phyloP scores from a whole-genome alignment of 2,329 filamentous ascomycete genomes.

The Aspergillus sp. region DNA sequence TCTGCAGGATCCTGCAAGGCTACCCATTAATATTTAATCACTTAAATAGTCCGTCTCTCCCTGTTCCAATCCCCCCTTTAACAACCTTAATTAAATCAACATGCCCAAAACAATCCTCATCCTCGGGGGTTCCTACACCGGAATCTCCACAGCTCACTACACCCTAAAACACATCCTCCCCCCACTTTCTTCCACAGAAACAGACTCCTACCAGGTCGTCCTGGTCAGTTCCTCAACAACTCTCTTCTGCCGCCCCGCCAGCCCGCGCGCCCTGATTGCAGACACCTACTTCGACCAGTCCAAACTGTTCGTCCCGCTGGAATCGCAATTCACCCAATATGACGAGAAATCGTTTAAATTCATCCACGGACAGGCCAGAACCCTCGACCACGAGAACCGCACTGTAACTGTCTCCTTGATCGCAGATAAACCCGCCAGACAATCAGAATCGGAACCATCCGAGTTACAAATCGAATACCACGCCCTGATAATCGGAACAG shows the following conservation, averaged over 20 bases:
- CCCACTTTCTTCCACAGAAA: constrained; percentile 32
- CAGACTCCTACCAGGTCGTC: constrained; percentile 39
- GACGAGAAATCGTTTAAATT: constrained; percentile 38
- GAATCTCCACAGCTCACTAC: constrained; percentile 54
- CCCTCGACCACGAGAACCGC: constrained; percentile 19
- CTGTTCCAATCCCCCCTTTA: no score
- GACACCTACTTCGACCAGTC: constrained; percentile 45
- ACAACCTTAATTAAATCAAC: no score
- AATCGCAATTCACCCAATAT: constrained; percentile 43
- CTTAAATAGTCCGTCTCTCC: no score
- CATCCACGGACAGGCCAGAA: constrained; percentile 41
- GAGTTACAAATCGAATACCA: constrained; percentile 35
- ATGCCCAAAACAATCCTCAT: constrained; percentile 42
- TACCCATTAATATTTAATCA: no score
- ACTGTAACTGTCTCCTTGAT: constrained; percentile 29
- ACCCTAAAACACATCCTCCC: constrained; percentile 54
- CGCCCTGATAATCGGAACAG: constrained; percentile 52
- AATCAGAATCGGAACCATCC: not conserved
- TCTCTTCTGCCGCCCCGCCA: constrained; percentile 45
- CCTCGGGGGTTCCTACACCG: constrained; percentile 55
- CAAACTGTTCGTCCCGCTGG: constrained; percentile 48
- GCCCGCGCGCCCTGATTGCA: constrained; percentile 50
- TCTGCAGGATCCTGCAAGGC: no score
- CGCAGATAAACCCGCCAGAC: not conserved
- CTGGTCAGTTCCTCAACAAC: constrained; percentile 47